Evolutionary conservation across 2,329 filamentous ascomycete species (phyloP).

Genomic region (Cryphonectria parasitica): DNA sequence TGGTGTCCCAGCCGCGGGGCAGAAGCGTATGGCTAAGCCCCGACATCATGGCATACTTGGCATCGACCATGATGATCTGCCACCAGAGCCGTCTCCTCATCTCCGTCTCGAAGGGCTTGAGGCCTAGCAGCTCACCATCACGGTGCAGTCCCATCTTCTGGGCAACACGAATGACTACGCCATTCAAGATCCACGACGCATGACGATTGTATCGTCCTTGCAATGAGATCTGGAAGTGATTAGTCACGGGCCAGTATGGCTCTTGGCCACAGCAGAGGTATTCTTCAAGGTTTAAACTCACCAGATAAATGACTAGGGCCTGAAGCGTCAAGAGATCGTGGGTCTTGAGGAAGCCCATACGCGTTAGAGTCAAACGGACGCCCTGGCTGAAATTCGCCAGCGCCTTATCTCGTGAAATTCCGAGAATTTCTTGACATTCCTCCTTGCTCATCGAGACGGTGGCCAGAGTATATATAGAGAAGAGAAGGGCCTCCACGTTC

Average conservation of each 20-base stretch:
- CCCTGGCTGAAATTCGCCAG: conserved; percentile 56
- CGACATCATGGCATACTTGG: conserved; percentile 60
- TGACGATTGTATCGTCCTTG: conserved; percentile 63
- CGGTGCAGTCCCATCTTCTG: conserved; percentile 70
- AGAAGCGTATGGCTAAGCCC: conserved; percentile 58
- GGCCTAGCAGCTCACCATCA: conserved; percentile 59
- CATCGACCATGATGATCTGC: conserved; percentile 63
- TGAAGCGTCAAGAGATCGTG: conserved; percentile 63
- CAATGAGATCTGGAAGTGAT: conserved; percentile 51
- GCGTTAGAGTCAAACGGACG: conserved; percentile 53
- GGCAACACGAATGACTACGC: conserved; percentile 64
- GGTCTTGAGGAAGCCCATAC: conserved; percentile 60
- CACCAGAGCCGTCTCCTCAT: conserved; percentile 72
- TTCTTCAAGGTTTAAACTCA: conserved; percentile 37
- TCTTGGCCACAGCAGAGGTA: neutral
- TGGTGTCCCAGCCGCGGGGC: conserved; percentile 59
- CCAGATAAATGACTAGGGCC: conserved; percentile 61
- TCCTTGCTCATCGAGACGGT: conserved; percentile 57
- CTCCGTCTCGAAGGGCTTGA: conserved; percentile 67
- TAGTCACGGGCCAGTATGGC: conserved; percentile 28
- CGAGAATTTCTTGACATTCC: conserved; percentile 59
- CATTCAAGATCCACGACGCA: conserved; percentile 63
- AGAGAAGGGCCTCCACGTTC: conserved; percentile 64
- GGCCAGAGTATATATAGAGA: conserved; percentile 68
- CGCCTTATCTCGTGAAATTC: conserved; percentile 53